phyloP scores from a whole-genome alignment of 768 basidiomycete genomes.

The Galerina sulciceps region DNA sequence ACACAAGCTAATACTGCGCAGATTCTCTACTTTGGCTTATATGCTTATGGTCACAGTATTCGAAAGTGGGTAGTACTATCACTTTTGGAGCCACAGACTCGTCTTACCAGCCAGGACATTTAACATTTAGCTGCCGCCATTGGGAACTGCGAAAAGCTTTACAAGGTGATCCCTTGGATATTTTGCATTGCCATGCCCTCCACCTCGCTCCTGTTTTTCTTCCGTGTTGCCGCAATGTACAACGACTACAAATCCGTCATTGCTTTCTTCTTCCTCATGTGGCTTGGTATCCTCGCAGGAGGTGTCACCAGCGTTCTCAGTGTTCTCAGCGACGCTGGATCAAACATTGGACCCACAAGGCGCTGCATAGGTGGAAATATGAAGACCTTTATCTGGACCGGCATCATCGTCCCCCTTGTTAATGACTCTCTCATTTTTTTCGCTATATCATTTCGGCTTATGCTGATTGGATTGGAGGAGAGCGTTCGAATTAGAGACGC shows the following conservation, averaged over 20 bases:
- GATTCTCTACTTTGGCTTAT: background rate
- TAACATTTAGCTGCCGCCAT: background rate
- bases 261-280: conserved; percentile 11
- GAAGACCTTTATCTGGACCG: background rate
- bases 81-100: background rate
- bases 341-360: conserved; percentile 10
- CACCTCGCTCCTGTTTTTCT: conserved; percentile 14
- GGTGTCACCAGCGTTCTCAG: background rate
- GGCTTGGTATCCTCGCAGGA: conserved; percentile 7
- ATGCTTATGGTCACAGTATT: background rate
- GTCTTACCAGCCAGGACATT: background rate
- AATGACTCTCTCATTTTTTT: conserved; percentile 34
- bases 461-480: background rate
- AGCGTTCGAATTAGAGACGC: conserved; percentile 17
- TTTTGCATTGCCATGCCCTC: conserved; percentile 7
- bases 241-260: conserved; percentile 4
- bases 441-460: conserved; percentile 31
- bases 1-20: background rate
- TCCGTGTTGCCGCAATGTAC: conserved; percentile 16
- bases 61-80: background rate
- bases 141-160: conserved; percentile 6
- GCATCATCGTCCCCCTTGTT: conserved; percentile 16
- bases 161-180: background rate
- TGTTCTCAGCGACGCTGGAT: background rate
- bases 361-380: conserved; percentile 5